Evolutionary conservation across 1,284 basidiomycete genomes (phyloP).

Genomic region (Malassezia dermatis): DNA sequence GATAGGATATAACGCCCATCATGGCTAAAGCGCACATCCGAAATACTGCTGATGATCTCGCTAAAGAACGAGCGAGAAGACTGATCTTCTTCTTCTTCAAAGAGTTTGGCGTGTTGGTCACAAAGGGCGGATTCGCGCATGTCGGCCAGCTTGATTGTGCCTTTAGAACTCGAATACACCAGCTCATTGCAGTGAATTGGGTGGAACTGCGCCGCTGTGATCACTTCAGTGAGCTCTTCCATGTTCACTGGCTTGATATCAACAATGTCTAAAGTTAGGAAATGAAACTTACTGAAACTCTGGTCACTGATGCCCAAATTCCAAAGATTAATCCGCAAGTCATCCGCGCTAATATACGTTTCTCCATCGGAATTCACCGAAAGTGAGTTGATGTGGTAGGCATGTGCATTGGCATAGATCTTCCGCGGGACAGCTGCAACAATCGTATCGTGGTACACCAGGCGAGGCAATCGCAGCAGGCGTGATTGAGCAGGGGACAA

Average conservation of each 20-base stretch:
- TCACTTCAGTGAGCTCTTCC: constrained; percentile 99
- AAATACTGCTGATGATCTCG: constrained; percentile 99
- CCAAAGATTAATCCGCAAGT: constrained; percentile 94
- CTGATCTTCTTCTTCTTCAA: constrained; percentile 84
- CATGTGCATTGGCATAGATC: constrained; percentile 97
- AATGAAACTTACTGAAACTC: constrained; percentile 75
- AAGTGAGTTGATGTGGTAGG: constrained; percentile 99
- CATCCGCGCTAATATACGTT: constrained; percentile 97
- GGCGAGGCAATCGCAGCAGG: constrained; percentile 49
- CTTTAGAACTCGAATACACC: constrained; percentile 99
- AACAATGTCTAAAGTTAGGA: constrained; percentile 68
- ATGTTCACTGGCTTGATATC: constrained; percentile 99
- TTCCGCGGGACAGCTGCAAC: constrained; percentile 96
- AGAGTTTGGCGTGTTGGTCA: constrained; percentile 77
- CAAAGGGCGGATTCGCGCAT: constrained; percentile 98
- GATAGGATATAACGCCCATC: constrained; percentile 95
- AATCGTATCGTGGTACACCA: constrained; percentile 90
- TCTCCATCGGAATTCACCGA: constrained; percentile 98
- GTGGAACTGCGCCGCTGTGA: constrained; percentile 98
- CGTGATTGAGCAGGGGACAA: constrained; percentile 17
- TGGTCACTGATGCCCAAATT: constrained; percentile 97
- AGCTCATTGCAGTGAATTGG: constrained; percentile 95
- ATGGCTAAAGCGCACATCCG: constrained; percentile 96
- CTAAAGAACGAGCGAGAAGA: constrained; percentile 97
- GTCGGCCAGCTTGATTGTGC: constrained; percentile 99